Evolutionary conservation across 495 filamentous ascomycete genomes (phyloP), one percentile per base, ranked within the genome.

Genomic region (Aeminium ludgeri): DNA sequence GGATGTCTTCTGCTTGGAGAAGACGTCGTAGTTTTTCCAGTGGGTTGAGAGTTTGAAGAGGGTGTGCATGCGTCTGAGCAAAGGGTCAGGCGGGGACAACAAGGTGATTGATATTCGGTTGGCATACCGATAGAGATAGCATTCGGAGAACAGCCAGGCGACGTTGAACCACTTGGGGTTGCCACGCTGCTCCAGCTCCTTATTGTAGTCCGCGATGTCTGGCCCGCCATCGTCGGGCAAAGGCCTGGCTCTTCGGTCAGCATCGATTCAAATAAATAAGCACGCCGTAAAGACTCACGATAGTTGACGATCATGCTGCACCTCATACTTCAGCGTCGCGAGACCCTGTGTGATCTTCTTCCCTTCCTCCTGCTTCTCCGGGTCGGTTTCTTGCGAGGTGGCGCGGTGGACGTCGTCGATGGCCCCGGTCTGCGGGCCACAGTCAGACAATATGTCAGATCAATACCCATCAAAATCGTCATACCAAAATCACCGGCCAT

Each of bases 1-100:
- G 28, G 72, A 74, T 59, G 85, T 80, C 67, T 97, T 97, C 60
- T 93, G 86, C 44, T 77, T 76, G 19, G 72, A 72, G 53, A 96
- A 97, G 30, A 94, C 74, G 56, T 97, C 89, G 60, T 97, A 92
- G 46, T 60, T 65, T 63, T 86, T 87, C 89, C 89, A 97, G 55
- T 84, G 73, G 38, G 66, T 66, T 18, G 82, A 89, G 13, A 78
- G 67, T n/a, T 66, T 61, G 62, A 92, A 92, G 44, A 71, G 71
- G 11, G 79, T 76, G 58, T 64, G 71, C 17, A 93, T 70, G 36
- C 86, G 82, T 64, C 59, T 57, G 36, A 27, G 38, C 12, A 46
- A 45, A 49, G 44, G 20, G 45, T 28, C 17, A 16, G n/a, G n/a
- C 10, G 33, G 16, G 15, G 19, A 19, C 8, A 42, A 34, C 23